phyloP scores from a whole-genome alignment of 345 rosid species.

The Salix brachista region DNA sequence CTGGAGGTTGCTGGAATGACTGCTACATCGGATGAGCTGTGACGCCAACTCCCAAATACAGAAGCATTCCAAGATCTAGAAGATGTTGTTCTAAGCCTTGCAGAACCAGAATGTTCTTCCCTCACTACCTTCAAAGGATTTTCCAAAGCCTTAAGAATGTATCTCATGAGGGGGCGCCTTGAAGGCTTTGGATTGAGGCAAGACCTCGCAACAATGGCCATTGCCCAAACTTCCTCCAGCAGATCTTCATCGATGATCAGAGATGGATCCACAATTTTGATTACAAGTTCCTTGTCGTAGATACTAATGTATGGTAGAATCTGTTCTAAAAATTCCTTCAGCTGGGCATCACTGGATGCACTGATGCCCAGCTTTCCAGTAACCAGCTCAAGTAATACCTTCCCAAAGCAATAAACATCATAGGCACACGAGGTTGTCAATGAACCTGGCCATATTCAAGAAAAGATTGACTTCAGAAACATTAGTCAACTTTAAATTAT shows the following conservation, averaged over 20 bases:
- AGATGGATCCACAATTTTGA: conserved; percentile 83
- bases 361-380: conserved; percentile 93
- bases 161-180: conserved; percentile 89
- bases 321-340: conserved; percentile 72
- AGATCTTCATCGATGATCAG: conserved; percentile 87
- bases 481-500: background rate
- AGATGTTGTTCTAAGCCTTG: conserved; percentile 76
- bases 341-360: conserved; percentile 48
- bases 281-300: conserved; percentile 86
- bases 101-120: conserved; percentile 67
- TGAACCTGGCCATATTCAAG: conserved; percentile 45
- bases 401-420: conserved; percentile 93
- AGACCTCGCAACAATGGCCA: conserved; percentile 92
- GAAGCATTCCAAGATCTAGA: conserved; percentile 95
- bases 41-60: conserved; percentile 93
- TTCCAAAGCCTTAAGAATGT: conserved; percentile 87
- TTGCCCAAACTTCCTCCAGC: conserved; percentile 98
- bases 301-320: conserved; percentile 68
- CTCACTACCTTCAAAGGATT: conserved; percentile 87
- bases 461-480: conserved; percentile 14
- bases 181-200: conserved; percentile 93
- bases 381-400: conserved; percentile 89
- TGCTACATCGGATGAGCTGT: conserved; percentile 70
- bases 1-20: conserved; percentile 38
- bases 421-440: conserved; percentile 60